phyloP scores from a whole-genome alignment of 2,329 filamentous ascomycete species.

The Tolypocladium cylindrosporum region DNA sequence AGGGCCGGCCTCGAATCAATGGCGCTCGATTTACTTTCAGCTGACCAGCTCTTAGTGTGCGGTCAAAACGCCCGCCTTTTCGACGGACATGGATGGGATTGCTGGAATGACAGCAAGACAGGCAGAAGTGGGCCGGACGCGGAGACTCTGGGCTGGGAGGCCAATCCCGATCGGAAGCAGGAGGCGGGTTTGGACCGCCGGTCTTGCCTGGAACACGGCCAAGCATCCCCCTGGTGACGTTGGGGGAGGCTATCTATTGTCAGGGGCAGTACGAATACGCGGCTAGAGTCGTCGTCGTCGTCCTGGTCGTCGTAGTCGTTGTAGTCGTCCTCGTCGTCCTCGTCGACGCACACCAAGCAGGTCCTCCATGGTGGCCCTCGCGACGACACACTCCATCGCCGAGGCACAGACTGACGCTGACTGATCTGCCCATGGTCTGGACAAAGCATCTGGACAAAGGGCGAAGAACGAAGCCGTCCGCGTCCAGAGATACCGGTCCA shows the following conservation, averaged over 20 bases:
- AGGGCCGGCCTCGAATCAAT: background rate
- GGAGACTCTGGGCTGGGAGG: background rate
- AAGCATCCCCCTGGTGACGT: background rate
- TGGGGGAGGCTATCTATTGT: background rate
- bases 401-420: background rate
- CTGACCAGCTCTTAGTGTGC: background rate
- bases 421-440: no score
- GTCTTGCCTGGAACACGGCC: background rate
- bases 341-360: background rate
- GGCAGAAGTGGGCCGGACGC: background rate
- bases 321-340: no score
- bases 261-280: no score
- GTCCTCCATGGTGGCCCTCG: background rate
- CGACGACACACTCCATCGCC: background rate
- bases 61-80: background rate
- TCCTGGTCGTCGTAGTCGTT: no score
- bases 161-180: background rate
- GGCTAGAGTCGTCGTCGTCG: no score
- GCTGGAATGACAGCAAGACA: no score
- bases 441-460: background rate
- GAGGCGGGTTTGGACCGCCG: background rate
- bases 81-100: background rate
- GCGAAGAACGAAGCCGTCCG: background rate
- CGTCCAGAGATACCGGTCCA: background rate
- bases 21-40: background rate